These are phyloP conservation scores for Vickermania spadyakhi DNA, from an alignment of 208 protist species.

Conservation along the genomic window DNA sequence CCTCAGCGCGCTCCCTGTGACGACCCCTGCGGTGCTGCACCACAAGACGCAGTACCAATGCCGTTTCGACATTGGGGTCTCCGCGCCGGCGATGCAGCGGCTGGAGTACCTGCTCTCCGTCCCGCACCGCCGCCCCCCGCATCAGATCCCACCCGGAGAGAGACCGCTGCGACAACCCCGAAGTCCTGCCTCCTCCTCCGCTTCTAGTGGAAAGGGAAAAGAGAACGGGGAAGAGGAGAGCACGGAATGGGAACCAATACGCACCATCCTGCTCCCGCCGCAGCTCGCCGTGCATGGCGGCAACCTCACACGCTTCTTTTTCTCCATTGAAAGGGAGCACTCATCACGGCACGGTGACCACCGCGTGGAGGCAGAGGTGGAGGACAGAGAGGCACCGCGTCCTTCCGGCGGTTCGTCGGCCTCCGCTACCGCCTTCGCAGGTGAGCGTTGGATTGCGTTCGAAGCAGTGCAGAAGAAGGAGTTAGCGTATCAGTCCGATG, in stretches of 20 bases:
- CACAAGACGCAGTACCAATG: background rate
- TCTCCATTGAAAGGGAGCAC: background rate
- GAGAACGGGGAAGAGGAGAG: too few relatives aligned
- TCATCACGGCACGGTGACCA: too few relatives aligned
- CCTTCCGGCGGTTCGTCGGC: too few relatives aligned
- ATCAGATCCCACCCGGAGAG: background rate
- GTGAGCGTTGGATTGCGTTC: background rate
- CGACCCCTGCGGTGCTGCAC: background rate
- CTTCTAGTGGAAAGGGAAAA: too few relatives aligned
- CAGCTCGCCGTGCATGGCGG: background rate
- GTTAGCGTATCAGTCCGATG: conserved; percentile 5
- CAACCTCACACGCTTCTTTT: background rate
- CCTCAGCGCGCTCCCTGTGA: background rate
- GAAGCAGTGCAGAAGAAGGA: conserved; percentile 1
- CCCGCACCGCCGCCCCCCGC: background rate
- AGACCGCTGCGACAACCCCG: background rate
- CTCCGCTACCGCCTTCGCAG: background rate
- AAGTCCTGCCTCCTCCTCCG: background rate
- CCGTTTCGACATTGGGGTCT: background rate
- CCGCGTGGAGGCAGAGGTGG: too few relatives aligned
- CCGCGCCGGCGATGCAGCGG: background rate
- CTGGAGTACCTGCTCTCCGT: background rate
- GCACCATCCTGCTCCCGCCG: background rate
- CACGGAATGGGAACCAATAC: background rate
- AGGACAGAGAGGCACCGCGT: too few relatives aligned